Conservation (phyloP, 2,329 filamentous ascomycete genomes). For the Coniochaeta ligniaria region DNA sequence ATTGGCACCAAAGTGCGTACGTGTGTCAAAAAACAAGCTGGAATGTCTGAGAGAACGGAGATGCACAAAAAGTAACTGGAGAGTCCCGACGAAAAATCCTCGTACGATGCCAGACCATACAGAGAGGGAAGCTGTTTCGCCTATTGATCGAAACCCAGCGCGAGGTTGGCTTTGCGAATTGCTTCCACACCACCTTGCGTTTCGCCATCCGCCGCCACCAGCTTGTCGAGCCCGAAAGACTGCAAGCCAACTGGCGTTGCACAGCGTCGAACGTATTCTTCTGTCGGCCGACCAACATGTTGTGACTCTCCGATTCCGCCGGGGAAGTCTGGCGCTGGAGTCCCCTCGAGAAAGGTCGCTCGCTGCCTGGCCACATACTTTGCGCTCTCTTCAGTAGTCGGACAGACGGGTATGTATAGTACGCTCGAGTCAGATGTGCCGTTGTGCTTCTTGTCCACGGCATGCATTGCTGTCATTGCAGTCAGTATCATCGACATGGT, state of each 20-base stretch:
- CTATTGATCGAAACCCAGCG: constrained; percentile 29
- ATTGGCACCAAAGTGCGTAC: background rate
- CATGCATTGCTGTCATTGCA: constrained; percentile 53
- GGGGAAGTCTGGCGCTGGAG: constrained; percentile 63
- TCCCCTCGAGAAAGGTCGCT: constrained; percentile 61
- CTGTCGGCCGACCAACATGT: constrained; percentile 40
- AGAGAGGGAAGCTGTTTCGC: background rate
- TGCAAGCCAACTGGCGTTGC: constrained; percentile 25
- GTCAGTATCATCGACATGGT: constrained; percentile 7
- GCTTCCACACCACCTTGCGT: constrained; percentile 26
- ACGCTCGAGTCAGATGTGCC: constrained; percentile 73
- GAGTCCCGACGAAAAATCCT: background rate
- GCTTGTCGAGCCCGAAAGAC: constrained; percentile 37
- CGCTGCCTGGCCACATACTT: constrained; percentile 65
- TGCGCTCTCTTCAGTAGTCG: constrained; percentile 68
- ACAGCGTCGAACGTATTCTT: constrained; percentile 24
- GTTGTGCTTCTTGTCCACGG: constrained; percentile 71
- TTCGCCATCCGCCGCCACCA: constrained; percentile 19
- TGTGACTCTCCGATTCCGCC: constrained; percentile 60
- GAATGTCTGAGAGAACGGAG: background rate
- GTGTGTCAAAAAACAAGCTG: background rate
- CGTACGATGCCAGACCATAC: background rate
- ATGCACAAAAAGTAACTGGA: background rate
- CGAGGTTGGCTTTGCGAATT: constrained; percentile 33
- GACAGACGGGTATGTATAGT: constrained; percentile 82